phyloP scores from a whole-genome alignment of 805 yeast species.

The Metschnikowia lunata region DNA sequence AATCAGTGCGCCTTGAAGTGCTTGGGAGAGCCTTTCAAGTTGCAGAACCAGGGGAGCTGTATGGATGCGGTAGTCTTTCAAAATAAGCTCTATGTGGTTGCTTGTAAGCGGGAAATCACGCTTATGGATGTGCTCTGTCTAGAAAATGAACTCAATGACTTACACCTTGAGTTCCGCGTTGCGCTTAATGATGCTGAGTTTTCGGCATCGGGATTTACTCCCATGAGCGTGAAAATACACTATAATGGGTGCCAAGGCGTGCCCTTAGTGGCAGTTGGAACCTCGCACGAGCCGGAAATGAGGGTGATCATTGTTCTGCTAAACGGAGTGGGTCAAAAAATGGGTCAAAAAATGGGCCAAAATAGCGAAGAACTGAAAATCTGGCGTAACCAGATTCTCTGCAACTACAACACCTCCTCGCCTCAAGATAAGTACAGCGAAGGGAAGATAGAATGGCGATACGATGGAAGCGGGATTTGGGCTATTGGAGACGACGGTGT shows the following conservation, averaged over 20 bases:
- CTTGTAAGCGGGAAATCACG: slow-evolving; percentile 60
- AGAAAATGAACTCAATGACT: slow-evolving; percentile 8
- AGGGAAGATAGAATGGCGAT: slow-evolving; percentile 45
- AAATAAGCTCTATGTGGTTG: slow-evolving; percentile 38
- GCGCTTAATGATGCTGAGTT: slow-evolving; percentile 75
- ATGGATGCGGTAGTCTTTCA: slow-evolving; percentile 32
- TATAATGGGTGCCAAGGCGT: slow-evolving; percentile 6
- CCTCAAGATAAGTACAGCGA: slow-evolving; percentile 68
- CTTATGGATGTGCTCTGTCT: slow-evolving; percentile 43
- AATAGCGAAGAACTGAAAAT: background rate
- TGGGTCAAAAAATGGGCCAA: background rate
- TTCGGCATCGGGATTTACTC: slow-evolving; percentile 58
- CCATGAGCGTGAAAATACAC: slow-evolving; percentile 39
- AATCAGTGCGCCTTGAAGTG: slow-evolving; percentile 8
- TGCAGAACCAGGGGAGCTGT: slow-evolving; percentile 51
- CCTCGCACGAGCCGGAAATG: slow-evolving; percentile 78
- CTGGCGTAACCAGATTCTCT: slow-evolving; percentile 24
- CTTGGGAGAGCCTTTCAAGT: slow-evolving; percentile 23
- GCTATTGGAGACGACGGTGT: slow-evolving; percentile 65
- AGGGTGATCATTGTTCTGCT: slow-evolving; percentile 53
- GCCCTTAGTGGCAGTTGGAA: slow-evolving; percentile 53
- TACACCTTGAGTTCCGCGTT: slow-evolving; percentile 34
- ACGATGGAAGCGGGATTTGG: slow-evolving; percentile 52
- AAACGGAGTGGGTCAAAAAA: slow-evolving; percentile 23
- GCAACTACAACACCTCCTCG: slow-evolving; percentile 42